Conservation (phyloP, 1,284 basidiomycete genomes). For the Leccinum pachyderme region DNA sequence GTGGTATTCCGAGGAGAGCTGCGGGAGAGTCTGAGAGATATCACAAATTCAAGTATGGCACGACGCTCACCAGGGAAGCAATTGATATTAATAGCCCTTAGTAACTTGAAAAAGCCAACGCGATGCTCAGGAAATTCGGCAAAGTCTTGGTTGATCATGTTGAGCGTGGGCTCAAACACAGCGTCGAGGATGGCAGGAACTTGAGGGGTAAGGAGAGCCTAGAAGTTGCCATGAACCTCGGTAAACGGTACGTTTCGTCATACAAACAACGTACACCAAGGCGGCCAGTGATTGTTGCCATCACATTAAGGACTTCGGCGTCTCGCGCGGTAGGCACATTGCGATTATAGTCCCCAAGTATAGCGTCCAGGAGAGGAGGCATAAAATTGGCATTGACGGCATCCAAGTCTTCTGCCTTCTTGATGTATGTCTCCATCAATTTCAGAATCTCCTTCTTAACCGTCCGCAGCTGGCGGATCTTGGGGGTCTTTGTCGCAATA, state of each 20-base stretch:
- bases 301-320: slow-evolving; percentile 96
- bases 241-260: neutral
- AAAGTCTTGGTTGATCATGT: slow-evolving; percentile 99
- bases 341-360: slow-evolving; percentile 93
- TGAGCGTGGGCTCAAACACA: slow-evolving; percentile 95
- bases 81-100: slow-evolving; percentile 90
- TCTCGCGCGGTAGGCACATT: slow-evolving; percentile 95
- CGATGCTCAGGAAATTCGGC: slow-evolving; percentile 98
- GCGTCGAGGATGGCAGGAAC: slow-evolving; percentile 96
- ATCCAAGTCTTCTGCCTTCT: slow-evolving; percentile 94
- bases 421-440: slow-evolving; percentile 97
- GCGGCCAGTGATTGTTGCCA: slow-evolving; percentile 92
- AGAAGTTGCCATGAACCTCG: slow-evolving; percentile 13
- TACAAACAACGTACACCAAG: slow-evolving; percentile 65
- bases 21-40: slow-evolving; percentile 8
- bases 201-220: slow-evolving; percentile 89
- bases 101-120: slow-evolving; percentile 94
- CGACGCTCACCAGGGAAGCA: slow-evolving; percentile 85
- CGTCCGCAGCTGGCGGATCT: slow-evolving; percentile 91
- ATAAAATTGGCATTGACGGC: slow-evolving; percentile 91
- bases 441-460: slow-evolving; percentile 99
- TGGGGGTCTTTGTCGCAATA: slow-evolving; percentile 96
- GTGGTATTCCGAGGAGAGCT: slow-evolving; percentile 86
- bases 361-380: slow-evolving; percentile 94
- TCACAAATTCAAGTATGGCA: neutral